Conservation (phyloP, 2,329 filamentous ascomycete genomes). For the Fusarium liriodendri region DNA sequence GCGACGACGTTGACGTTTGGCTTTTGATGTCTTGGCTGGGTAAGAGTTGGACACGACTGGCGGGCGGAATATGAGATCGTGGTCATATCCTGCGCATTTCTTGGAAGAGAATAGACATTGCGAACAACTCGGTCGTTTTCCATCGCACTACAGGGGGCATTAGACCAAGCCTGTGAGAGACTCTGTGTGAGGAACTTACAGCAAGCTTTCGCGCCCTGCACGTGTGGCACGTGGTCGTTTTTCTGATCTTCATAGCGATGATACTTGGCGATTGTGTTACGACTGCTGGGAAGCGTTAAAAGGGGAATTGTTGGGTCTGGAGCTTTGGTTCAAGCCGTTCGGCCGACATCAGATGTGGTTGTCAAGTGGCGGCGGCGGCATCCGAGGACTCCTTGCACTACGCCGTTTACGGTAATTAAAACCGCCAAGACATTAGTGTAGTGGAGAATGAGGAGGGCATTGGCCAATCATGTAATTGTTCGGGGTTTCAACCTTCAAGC, state of each 20-base stretch:
- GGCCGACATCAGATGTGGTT: background rate
- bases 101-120: conserved; percentile 35
- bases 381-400: background rate
- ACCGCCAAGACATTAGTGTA: background rate
- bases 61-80: conserved; percentile 40
- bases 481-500: background rate
- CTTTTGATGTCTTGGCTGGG: background rate
- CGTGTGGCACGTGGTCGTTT: conserved; percentile 39
- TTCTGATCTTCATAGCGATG: conserved; percentile 33
- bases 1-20: background rate
- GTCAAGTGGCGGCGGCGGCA: background rate
- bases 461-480: background rate
- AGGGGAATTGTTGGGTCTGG: background rate
- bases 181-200: conserved; percentile 16
- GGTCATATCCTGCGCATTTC: conserved; percentile 40
- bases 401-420: background rate
- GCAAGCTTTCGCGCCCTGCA: conserved; percentile 42
- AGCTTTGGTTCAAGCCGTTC: background rate
- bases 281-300: background rate
- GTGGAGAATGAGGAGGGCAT: rapidly evolving
- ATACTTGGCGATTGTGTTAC: no score
- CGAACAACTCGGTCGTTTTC: conserved; percentile 39
- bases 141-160: conserved; percentile 32
- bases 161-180: background rate
- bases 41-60: background rate